phyloP scores from a whole-genome alignment of 192 early-diverging fungal species.

The Coemansia asiatica region DNA sequence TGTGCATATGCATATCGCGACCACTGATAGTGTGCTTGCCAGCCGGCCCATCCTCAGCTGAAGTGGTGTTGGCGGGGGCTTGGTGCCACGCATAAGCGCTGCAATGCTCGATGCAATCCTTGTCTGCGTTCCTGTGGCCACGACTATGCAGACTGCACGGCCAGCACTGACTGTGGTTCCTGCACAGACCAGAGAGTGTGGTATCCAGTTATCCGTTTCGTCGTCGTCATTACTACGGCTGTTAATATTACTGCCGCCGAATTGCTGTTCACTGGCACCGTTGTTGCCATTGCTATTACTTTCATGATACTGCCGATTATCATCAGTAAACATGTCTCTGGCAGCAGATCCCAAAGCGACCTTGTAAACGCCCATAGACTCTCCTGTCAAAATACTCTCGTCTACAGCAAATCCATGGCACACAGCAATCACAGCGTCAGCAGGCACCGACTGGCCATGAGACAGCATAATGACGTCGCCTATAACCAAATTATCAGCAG shows the following conservation, averaged over 20 bases:
- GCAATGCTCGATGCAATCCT: conserved; percentile 19
- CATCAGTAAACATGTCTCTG: not conserved
- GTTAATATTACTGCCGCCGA: not conserved
- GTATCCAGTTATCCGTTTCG: no score
- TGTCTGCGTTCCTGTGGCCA: conserved; percentile 33
- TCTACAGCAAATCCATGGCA: conserved; percentile 72
- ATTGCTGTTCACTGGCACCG: not conserved
- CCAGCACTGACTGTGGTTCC: conserved; percentile 39
- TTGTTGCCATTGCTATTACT: not conserved
- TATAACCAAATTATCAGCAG: conserved; percentile 24
- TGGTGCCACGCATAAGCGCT: conserved; percentile 10
- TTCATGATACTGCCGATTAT: not conserved
- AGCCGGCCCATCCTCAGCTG: conserved; percentile 31
- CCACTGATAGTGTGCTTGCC: conserved; percentile 20
- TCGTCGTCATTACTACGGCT: not conserved
- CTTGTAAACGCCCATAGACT: conserved; percentile 57
- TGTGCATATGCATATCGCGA: conserved; percentile 18
- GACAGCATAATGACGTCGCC: conserved; percentile 82
- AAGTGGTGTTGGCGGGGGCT: conserved; percentile 17
- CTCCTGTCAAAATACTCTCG: conserved; percentile 91
- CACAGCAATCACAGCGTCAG: conserved; percentile 78
- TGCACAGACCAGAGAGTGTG: conserved; percentile 27
- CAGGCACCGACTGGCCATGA: conserved; percentile 86
- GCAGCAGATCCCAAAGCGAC: conserved; percentile 7
- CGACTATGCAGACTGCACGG: conserved; percentile 31